These are phyloP conservation scores for Berkeleyomyces basicola DNA, from an alignment of 2,329 filamentous ascomycete species.

Conservation along the genomic window DNA sequence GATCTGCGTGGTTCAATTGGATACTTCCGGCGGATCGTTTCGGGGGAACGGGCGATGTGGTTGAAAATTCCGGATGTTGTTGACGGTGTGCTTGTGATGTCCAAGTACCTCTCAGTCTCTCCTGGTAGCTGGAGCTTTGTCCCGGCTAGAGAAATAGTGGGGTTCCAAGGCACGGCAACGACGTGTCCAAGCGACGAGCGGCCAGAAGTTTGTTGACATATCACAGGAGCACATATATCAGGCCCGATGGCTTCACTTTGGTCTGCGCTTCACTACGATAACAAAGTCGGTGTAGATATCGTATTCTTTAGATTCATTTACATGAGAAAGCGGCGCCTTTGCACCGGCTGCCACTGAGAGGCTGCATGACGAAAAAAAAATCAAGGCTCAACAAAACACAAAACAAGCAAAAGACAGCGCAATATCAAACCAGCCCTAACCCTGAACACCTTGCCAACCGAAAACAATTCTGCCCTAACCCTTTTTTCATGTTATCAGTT, in stretches of 20 bases:
- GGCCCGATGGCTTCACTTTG: neutral
- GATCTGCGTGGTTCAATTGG: neutral
- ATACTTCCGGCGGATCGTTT: neutral
- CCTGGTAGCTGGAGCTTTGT: neutral
- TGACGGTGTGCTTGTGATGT: neutral
- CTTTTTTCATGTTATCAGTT: neutral
- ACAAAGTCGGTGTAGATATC: neutral
- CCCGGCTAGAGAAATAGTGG: conserved; percentile 7
- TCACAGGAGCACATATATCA: neutral
- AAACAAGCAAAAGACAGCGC: neutral
- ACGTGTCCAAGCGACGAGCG: conserved; percentile 6
- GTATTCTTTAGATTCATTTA: neutral
- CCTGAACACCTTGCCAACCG: neutral
- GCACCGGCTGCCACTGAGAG: neutral
- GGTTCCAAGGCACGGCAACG: conserved; percentile 2
- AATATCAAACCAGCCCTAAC: neutral
- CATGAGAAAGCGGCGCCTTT: neutral
- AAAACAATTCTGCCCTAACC: neutral
- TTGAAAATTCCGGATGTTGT: neutral
- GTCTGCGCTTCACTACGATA: neutral
- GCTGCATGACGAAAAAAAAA: neutral
- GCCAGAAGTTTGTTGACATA: conserved; percentile 1
- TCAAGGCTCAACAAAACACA: neutral
- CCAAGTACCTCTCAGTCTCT: neutral
- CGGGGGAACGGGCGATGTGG: neutral